These are phyloP conservation scores for Backusella australiensis DNA, from an alignment of 192 early-diverging fungal genomes.

Conservation along the genomic window DNA sequence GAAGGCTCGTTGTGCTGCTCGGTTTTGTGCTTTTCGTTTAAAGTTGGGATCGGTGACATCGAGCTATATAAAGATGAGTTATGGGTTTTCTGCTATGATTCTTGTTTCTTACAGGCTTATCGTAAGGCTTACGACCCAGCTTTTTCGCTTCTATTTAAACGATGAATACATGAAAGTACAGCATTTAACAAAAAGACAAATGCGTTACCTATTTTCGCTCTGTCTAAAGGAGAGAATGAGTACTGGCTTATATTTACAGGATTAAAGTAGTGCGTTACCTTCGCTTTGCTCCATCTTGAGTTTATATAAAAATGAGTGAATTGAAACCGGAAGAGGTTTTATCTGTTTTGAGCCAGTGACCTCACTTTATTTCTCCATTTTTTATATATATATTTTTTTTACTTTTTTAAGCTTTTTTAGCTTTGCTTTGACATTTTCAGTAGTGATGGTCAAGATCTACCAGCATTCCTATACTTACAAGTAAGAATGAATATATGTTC, in stretches of 20 bases:
- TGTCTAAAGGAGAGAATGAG: background rate
- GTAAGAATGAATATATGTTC: background rate
- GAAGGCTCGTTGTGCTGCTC: slow-evolving; percentile 8
- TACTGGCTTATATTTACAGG: background rate
- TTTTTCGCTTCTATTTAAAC: background rate
- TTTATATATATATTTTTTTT: no score
- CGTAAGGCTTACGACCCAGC: background rate
- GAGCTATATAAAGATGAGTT: background rate
- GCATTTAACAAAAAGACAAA: background rate
- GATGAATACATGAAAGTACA: background rate
- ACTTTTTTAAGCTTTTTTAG: background rate
- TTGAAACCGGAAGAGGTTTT: background rate
- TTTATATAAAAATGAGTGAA: background rate
- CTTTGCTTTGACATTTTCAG: background rate
- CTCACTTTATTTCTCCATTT: background rate
- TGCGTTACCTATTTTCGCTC: background rate
- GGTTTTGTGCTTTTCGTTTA: slow-evolving; percentile 4
- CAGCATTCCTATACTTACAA: background rate
- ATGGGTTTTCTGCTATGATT: background rate
- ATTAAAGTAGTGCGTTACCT: background rate
- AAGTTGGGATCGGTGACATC: background rate
- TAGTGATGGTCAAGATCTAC: background rate
- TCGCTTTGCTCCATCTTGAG: background rate
- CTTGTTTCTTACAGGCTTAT: background rate
- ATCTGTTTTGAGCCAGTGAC: background rate